Base-by-base conservation (phyloP, 805 yeast genomes). In the Brettanomyces sp. region DNA sequence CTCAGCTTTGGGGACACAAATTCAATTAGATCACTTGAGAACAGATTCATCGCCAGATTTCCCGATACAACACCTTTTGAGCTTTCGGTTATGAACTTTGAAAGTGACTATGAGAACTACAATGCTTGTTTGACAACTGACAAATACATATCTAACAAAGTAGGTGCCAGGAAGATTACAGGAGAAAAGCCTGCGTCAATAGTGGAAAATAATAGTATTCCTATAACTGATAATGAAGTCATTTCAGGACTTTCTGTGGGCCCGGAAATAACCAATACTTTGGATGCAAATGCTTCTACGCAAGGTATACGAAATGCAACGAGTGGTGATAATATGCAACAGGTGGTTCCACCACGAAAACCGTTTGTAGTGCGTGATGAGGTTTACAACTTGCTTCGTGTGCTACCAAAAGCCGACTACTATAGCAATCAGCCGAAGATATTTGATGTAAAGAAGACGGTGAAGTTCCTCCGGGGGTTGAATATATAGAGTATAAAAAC, bases 1-100 rank as follows among this genome's bases (percentile, higher is more conserved):
- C 70, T 83, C 2, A 74, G 73, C 45, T 80, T 76, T 57, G 86
- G 91, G 34, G 89, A 83, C 52, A 63, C 85, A 22, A 74, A 76
- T 40, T 82, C 85, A 12, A 79, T 89, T 5, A 67, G 73, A 42
- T 72, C 77, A 43, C 71, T 91, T 41, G 89, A 85, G 50, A 71
- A 69, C 46, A 74, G 95, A 50, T 89, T 74, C 61, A 66, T 72
- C 32, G 80, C 77, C 49, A 63, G 73, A 34, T 89, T 86, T 60
- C 85, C 90, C 0, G 74, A 77, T 4, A 82, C 76, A 30, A 71
- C 74, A 5, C 55, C 59, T 23, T 57, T 56, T 47, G 52, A 48
- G 12, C 45, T 62, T 14, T 36, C 57, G 3, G 39, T 54, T 6
- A 39, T 56, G 5, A 48, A 56, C 4, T 53, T 55, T 38, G 47